These are phyloP conservation scores for Termitomyces sp. DNA, from an alignment of 768 basidiomycete species.

Conservation along the genomic window DNA sequence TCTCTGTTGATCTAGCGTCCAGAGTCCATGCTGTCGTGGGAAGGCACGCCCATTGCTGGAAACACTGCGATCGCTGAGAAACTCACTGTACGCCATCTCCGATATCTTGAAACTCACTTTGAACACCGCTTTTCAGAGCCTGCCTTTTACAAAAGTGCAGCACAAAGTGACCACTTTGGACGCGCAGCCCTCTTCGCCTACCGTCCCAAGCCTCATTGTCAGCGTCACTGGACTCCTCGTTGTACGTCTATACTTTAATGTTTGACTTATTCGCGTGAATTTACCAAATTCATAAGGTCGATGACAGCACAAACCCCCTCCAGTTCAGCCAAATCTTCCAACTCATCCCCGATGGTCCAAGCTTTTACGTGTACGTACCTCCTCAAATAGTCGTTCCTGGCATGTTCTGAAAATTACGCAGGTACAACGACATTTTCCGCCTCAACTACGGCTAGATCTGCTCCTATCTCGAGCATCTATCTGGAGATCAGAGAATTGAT, in stretches of 20 bases:
- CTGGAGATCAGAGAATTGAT: neutral
- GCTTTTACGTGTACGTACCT: constrained; percentile 78
- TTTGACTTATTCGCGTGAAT: neutral
- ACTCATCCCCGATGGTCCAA: constrained; percentile 64
- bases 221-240: constrained; percentile 84
- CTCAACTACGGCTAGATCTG: constrained; percentile 60
- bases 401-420: constrained; percentile 20
- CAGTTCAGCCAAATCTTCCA: constrained; percentile 94
- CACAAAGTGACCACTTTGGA: constrained; percentile 83
- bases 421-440: constrained; percentile 89
- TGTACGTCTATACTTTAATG: constrained; percentile 34
- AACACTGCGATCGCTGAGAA: constrained; percentile 57
- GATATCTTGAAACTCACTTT: neutral
- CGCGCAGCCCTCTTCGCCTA: constrained; percentile 74
- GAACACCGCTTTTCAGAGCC: constrained; percentile 31
- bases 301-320: constrained; percentile 73
- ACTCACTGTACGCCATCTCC: constrained; percentile 44
- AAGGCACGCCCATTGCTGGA: constrained; percentile 58
- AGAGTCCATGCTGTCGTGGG: constrained; percentile 82
- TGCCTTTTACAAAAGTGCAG: constrained; percentile 78
- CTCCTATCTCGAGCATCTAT: neutral
- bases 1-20: constrained; percentile 45
- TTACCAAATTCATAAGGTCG: constrained; percentile 48
- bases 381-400: neutral
- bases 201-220: constrained; percentile 58